A percentile compares a stretch with the other conserved stretches of the same genome.
These are phyloP conservation scores for Sugiyamaella marilandica DNA, from an alignment of 805 yeast species.

Conservation along the genomic window DNA sequence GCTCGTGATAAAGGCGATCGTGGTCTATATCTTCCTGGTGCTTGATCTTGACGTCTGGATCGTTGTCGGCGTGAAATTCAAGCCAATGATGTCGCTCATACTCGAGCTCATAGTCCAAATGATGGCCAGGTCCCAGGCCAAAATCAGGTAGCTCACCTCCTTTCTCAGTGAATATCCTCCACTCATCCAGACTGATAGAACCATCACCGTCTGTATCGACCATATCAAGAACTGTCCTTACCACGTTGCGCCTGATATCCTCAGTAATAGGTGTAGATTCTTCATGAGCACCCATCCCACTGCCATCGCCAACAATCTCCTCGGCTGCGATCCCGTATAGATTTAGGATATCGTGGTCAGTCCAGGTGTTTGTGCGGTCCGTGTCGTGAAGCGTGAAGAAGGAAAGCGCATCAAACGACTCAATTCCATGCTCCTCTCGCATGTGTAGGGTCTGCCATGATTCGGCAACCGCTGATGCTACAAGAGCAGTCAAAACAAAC, in stretches of 20 bases:
- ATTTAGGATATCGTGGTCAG: conserved; percentile 63
- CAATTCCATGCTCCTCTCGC: conserved; percentile 80
- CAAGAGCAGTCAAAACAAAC: not conserved
- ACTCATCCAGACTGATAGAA: conserved; percentile 61
- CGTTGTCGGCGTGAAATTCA: conserved; percentile 51
- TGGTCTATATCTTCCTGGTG: conserved; percentile 89
- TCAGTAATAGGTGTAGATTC: conserved; percentile 54
- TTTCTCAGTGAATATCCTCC: conserved; percentile 50
- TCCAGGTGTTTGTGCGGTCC: conserved; percentile 49
- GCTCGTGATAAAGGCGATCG: conserved; percentile 79
- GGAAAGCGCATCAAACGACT: conserved; percentile 63
- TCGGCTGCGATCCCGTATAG: conserved; percentile 75
- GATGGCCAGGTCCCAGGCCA: conserved; percentile 92
- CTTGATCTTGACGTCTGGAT: conserved; percentile 73
- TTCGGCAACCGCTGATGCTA: conserved; percentile 5
- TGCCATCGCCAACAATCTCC: conserved; percentile 77
- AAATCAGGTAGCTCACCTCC: conserved; percentile 85
- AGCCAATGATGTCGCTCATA: conserved; percentile 96
- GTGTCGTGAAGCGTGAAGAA: conserved; percentile 79
- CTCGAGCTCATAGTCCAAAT: conserved; percentile 87
- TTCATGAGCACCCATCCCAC: conserved; percentile 80
- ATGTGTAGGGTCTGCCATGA: conserved; percentile 58
- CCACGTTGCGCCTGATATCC: conserved; percentile 49
- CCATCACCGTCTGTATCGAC: conserved; percentile 68
- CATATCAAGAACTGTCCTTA: conserved; percentile 48